A percentile compares a stretch with the other conserved stretches of the same genome.
Conservation (phyloP, 768 basidiomycete species). For the Cystobasidium tubakii region DNA sequence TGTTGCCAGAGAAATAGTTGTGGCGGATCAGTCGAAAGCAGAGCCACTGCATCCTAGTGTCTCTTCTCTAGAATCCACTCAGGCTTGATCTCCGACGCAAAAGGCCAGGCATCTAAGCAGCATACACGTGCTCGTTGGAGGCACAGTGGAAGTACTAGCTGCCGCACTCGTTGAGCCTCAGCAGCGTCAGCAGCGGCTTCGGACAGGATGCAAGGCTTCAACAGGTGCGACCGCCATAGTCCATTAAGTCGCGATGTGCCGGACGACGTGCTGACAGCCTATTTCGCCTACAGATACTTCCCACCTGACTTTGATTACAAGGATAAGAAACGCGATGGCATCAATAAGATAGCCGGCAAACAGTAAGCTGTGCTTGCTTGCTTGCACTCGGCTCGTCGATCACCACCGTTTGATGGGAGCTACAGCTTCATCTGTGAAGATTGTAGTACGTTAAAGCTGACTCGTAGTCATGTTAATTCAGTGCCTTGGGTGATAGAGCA, state of each 20-base stretch:
- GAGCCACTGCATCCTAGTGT: not conserved
- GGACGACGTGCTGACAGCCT: not conserved
- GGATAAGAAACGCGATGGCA: conserved; percentile 22
- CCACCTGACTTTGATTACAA: conserved; percentile 31
- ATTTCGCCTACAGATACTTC: conserved; percentile 6
- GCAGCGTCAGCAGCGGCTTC: not conserved
- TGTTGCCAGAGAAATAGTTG: not conserved
- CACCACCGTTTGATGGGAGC: not conserved
- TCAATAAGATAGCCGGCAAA: conserved; percentile 35
- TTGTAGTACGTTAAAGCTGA: not conserved
- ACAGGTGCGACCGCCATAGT: conserved; percentile 2
- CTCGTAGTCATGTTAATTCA: not conserved
- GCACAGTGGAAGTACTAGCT: too few species aligned
- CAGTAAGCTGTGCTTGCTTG: conserved; percentile 18
- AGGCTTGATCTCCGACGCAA: too few species aligned
- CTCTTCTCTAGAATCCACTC: not conserved
- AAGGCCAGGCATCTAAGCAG: too few species aligned
- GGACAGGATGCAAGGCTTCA: conserved; percentile 32
- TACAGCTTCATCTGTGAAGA: too few species aligned
- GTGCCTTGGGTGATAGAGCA: conserved; percentile 56
- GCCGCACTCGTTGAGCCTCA: too few species aligned
- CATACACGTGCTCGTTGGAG: not conserved
- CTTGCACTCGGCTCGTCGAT: not conserved
- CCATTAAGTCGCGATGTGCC: not conserved
- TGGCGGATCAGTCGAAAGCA: not conserved